Evolutionary conservation across 2,329 filamentous ascomycete genomes (phyloP), one percentile per base, ranked within the genome.

Genomic region (Chaetothyriales sp.): DNA sequence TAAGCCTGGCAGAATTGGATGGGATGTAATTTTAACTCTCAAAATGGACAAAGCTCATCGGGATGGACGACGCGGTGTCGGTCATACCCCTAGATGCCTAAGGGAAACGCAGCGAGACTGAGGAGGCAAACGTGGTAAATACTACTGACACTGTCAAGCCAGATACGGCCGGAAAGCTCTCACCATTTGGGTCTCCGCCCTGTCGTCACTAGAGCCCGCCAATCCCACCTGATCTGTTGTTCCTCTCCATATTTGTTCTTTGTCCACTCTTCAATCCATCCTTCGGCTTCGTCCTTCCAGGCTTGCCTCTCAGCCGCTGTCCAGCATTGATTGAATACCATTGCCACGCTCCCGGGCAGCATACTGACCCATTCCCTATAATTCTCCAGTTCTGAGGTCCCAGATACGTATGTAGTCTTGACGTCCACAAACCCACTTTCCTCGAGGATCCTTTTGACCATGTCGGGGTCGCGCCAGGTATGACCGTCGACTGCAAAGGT

Each of bases 1-100:
- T 94, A 63, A 56, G 53, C 37, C 43, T 59, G 43, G 57, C 53
- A 15, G 56, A 57, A 44, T 47, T 61, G 15, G 55, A 60, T 43
- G 48, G 33, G 5, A 40, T 40, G 33, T 40, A 40, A 40, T 15
- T 15, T 40, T 10, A 40, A 10, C 5, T 40, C 10, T 40, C n/a
- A 10, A 40, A 40, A 2, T 13, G 33, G 33, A 15, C 33, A 40
- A 40, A 15, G 33, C 33, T 40, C 33, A 40, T 40, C 33, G 33
- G 15, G 1, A 15, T 15, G 15, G 33, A 13, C 33, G 33, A 15
- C 15, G 10, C 10, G 9, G 15, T 40, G 10, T 10, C 33, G 10
- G 13, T 13, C 10, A 40, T 15, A 40, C 15, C 22, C 22, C 22
- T 25, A 6, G 22, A 40, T 40, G 33, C 33, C 15, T 40, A 15